Evolutionary conservation across 2,329 filamentous ascomycete genomes (phyloP).

Genomic region (Raffaelea ambrosiae): DNA sequence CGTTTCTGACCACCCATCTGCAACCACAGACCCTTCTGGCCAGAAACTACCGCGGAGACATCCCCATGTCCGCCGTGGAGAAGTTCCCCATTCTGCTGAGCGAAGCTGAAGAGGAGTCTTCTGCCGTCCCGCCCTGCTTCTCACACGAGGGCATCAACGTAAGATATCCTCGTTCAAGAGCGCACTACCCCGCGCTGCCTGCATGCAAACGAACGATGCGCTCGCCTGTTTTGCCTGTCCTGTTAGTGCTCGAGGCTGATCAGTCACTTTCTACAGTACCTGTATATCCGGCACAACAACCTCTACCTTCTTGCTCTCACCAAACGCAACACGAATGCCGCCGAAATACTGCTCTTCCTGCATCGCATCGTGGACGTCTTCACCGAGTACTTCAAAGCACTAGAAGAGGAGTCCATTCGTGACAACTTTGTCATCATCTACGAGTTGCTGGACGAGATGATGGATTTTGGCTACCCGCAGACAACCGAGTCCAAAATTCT

Average conservation of each 20-base stretch:
- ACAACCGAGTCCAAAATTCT: constrained; percentile 98
- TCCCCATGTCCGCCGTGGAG: constrained; percentile 98
- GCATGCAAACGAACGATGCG: not conserved
- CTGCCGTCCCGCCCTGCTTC: constrained; percentile 94
- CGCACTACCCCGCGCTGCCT: too few species aligned
- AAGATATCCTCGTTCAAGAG: constrained; percentile 10
- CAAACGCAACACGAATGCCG: constrained; percentile 97
- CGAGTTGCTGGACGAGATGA: constrained; percentile 98
- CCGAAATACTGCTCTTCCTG: constrained; percentile 95
- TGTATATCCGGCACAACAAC: constrained; percentile 99
- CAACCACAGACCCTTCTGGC: constrained; percentile 82
- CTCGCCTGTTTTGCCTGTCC: not conserved
- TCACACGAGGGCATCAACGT: constrained; percentile 98
- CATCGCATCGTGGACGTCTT: constrained; percentile 99
- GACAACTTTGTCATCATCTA: constrained; percentile 99
- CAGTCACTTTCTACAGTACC: constrained; percentile 54
- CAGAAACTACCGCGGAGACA: constrained; percentile 96
- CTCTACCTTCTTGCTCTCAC: constrained; percentile 96
- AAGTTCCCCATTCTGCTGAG: constrained; percentile 93
- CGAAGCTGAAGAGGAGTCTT: constrained; percentile 98
- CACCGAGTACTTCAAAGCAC: constrained; percentile 98
- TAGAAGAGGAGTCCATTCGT: constrained; percentile 96
- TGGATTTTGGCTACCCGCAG: constrained; percentile 99
- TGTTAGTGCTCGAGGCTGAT: not conserved
- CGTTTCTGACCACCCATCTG: not conserved